Conservation (phyloP, 129 eudicot genomes). For the Centaurea solstitialis region DNA sequence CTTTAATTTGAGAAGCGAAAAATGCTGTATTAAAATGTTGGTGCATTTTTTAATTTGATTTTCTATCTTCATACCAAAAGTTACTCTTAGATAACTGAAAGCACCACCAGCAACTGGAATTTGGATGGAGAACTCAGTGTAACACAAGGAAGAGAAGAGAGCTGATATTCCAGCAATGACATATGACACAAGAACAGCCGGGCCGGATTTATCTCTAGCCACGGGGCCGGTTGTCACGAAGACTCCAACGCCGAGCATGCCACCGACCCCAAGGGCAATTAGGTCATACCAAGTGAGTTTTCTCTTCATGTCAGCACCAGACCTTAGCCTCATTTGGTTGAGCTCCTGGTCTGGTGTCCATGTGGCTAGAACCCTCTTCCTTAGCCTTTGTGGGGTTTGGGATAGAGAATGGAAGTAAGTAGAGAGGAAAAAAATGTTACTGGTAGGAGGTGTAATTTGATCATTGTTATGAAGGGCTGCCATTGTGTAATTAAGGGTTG, state of each 20-base stretch:
- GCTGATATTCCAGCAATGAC: conserved; percentile 78
- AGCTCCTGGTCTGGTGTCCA: conserved; percentile 89
- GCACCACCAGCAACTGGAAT: conserved; percentile 91
- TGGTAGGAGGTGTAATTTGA: conserved; percentile 32
- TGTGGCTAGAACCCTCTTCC: conserved; percentile 64
- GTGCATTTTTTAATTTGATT: not conserved
- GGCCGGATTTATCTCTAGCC: conserved; percentile 55
- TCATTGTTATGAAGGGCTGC: conserved; percentile 29
- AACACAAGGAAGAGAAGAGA: conserved; percentile 79
- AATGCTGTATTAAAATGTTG: not conserved
- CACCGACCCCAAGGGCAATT: conserved; percentile 73
- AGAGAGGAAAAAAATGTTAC: conserved; percentile 24
- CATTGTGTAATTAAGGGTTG: conserved; percentile 23
- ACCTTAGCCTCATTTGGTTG: conserved; percentile 74
- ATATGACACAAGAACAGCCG: conserved; percentile 67
- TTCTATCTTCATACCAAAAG: conserved; percentile 58
- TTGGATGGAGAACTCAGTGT: conserved; percentile 74
- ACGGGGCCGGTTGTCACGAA: conserved; percentile 83
- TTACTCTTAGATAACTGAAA: conserved; percentile 76
- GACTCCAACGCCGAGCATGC: conserved; percentile 90
- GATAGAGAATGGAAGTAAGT: conserved; percentile 53
- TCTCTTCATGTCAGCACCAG: conserved; percentile 91
- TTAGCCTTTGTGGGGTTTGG: conserved; percentile 60
- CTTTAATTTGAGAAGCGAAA: not conserved
- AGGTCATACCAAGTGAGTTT: conserved; percentile 72